Base-by-base conservation (phyloP, 495 filamentous ascomycete genomes). In the Podospora fimiseda region DNA sequence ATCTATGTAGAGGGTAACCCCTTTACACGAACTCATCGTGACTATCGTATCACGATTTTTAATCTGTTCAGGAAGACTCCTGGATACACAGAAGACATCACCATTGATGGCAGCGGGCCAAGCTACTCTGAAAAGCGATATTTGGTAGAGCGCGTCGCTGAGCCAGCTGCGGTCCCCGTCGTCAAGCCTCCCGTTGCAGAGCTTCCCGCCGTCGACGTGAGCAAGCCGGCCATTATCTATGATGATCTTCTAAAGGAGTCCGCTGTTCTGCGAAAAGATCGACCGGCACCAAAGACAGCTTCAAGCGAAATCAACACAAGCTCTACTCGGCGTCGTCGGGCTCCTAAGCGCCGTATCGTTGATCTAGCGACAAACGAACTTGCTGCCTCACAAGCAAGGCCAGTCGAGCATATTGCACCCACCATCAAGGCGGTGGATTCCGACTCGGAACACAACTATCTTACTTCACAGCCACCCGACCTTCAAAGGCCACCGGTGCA, bases 11-110 rank as follows among this genome's bases (percentile, higher is more conserved):
- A 83, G 43, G 86, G 85, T 14, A 97, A 97, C 67, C 89, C 92
- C 6, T 96, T 96, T 57, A 85, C 84, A 24, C 89, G 86, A 52
- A 92, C 89, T 9, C 90, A 96, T 61, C 79, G 84, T 48, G 82
- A 80, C 55, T 94, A 96, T 64, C 82, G 93, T 23, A 75, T 94
- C 55, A 85, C 81, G 20, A 95, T 98, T 58, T 96, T 98, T 80
- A 97, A 97, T 61, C 79, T 96, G 1, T 98, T 98, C 75, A 86
- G 93, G 52, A 81, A 79, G n/a, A 90, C 89, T 0, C 90, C 93
- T 2, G 93, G 93, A 9, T 93, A 91, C 61, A 80, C 83, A 0
- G 88, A 95, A 58, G 94, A 98, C 66, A 85, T 97, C 53, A 78
- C 87, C 38, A 89, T 98, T 59, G 94, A 98, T 64, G 79, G 82